These are phyloP conservation scores for Ceratobasidium sp. DNA, from an alignment of 1,284 basidiomycete genomes.

Conservation along the genomic window DNA sequence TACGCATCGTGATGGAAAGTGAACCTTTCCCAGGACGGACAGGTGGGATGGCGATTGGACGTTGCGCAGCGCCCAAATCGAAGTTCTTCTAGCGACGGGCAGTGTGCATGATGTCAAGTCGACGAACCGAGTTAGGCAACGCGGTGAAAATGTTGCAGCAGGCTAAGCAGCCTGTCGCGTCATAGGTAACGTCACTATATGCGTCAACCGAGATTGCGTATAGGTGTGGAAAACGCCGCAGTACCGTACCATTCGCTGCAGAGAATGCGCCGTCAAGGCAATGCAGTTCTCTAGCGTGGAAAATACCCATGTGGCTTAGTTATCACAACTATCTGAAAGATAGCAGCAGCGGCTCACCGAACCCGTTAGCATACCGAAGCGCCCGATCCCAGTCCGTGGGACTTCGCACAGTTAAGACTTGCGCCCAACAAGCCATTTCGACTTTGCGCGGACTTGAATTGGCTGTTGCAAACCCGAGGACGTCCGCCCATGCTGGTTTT, in stretches of 20 bases:
- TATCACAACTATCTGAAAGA: neutral
- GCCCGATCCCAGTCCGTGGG: conserved; percentile 16
- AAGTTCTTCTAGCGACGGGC: conserved; percentile 13
- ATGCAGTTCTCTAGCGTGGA: conserved; percentile 13
- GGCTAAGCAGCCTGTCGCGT: neutral
- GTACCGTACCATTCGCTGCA: neutral
- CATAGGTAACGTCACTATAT: conserved; percentile 3
- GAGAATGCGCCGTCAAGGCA: conserved; percentile 26
- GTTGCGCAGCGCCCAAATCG: conserved; percentile 32
- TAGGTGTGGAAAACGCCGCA: conserved; percentile 1
- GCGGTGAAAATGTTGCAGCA: conserved; percentile 1
- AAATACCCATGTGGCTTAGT: neutral
- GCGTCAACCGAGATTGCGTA: conserved; percentile 4
- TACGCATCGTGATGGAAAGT: conserved; percentile 39
- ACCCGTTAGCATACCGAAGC: neutral
- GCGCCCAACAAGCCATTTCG: conserved; percentile 14
- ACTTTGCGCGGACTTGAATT: conserved; percentile 1
- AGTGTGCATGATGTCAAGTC: conserved; percentile 4
- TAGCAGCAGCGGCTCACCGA: neutral
- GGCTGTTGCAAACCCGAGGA: conserved; percentile 26
- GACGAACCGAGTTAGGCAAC: conserved; percentile 23
- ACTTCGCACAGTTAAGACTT: conserved; percentile 7
- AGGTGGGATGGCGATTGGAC: conserved; percentile 35
- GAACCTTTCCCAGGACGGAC: conserved; percentile 30
- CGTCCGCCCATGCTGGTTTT: conserved; percentile 23